Evolutionary conservation across 2,329 filamentous ascomycete species (phyloP), one percentile per base, ranked within the genome.

Genomic region (Monosporascus sp.): DNA sequence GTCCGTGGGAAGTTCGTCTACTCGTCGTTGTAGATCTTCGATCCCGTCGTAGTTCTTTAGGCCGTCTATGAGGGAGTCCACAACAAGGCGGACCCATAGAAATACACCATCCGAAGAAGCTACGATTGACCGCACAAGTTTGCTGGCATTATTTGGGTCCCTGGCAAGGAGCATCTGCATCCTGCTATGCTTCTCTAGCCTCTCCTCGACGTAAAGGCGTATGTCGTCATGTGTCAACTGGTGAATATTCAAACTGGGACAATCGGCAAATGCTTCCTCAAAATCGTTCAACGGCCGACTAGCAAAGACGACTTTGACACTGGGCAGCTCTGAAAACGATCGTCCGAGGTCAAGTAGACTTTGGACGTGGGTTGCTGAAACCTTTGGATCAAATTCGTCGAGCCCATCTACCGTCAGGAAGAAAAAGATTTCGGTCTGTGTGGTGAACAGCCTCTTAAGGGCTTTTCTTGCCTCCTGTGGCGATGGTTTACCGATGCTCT

Each of bases 381-480:
- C 50, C 19, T 45, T 31, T 2, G 58, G 57, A 24, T 64, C 60
- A 20, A 64, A 63, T 27, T 64, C 60, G 20, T 64, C 62, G 3
- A 64, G 55, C 2, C 62, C 62, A 35, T 64, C 62, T 6, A 64
- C 50, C 8, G 56, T 47, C 20, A 63, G 8, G 41, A 63, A 63
- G 51, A 63, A 62, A 22, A 50, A 19, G 53, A 16, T 7, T 58
- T 24, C 3, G 49, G n/a, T 9, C 16, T 54, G 16, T 26, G 26
- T 43, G 2, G 9, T n/a, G 43, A 62, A 49, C 7, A 62, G 11
- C 2, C 49, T 19, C 16, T 26, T 26, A 2, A 62, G 38, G 27
- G 59, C 55, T n/a, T 16, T 56, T 37, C 51, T 59, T 7, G 45
- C 41, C 37, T 63, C 60, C 3, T 49, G 49, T 17, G 62, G 37